Percentiles rank a stretch among this genome's conserved stretches.
Conservation (phyloP, 1,284 basidiomycete genomes). For the Stygiomarasmius scandens region DNA sequence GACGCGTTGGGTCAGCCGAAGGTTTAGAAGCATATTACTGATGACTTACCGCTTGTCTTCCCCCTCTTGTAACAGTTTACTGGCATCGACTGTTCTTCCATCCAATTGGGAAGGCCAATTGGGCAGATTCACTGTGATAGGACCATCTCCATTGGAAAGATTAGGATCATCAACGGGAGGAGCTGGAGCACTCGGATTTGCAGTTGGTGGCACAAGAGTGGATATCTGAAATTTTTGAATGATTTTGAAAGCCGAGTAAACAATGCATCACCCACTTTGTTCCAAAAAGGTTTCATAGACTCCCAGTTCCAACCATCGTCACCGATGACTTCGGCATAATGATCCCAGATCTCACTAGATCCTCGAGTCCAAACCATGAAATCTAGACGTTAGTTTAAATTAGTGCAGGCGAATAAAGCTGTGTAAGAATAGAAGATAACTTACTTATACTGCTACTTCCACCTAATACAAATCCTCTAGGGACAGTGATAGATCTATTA, state of each 20-base stretch:
- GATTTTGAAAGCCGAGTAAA: neutral
- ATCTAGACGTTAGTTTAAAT: slow-evolving; percentile 17
- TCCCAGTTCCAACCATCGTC: slow-evolving; percentile 33
- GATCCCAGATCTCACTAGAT: slow-evolving; percentile 29
- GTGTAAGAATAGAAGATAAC: slow-evolving; percentile 12
- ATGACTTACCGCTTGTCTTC: neutral
- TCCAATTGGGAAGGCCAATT: slow-evolving; percentile 10
- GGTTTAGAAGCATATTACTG: too few relatives aligned
- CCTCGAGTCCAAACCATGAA: slow-evolving; percentile 31
- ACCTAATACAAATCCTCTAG: slow-evolving; percentile 39
- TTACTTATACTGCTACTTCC: slow-evolving; percentile 41
- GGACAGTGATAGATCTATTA: slow-evolving; percentile 29
- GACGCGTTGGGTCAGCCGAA: slow-evolving; percentile 27
- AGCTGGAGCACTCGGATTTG: slow-evolving; percentile 19
- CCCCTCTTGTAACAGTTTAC: slow-evolving; percentile 5
- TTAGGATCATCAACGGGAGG: slow-evolving; percentile 2
- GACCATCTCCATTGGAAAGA: slow-evolving; percentile 30
- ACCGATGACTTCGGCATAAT: slow-evolving; percentile 25
- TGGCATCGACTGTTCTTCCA: slow-evolving; percentile 17
- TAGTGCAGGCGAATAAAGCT: neutral
- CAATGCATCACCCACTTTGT: slow-evolving; percentile 30
- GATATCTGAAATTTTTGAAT: neutral
- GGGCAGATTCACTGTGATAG: slow-evolving; percentile 25
- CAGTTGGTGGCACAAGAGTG: slow-evolving; percentile 10
- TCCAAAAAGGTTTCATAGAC: slow-evolving; percentile 29